These are phyloP conservation scores for Penicillium atrosanguineum DNA, from an alignment of 495 filamentous ascomycete species.

Conservation along the genomic window DNA sequence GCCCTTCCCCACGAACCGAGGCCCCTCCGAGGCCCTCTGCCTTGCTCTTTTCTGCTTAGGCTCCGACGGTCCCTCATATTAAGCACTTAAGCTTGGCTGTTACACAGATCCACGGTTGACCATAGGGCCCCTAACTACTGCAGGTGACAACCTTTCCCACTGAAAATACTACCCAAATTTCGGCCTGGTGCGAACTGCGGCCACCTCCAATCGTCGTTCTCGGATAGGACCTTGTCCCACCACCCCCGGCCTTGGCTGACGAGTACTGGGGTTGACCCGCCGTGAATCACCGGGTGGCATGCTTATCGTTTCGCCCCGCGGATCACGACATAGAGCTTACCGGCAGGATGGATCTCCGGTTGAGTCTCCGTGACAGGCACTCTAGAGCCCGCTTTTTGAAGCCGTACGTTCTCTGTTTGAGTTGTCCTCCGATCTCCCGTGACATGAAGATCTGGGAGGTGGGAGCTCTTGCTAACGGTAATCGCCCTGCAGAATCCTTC, in stretches of 20 bases:
- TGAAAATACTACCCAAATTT: slow-evolving; percentile 21
- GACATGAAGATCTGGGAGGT: background rate
- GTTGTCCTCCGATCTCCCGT: slow-evolving; percentile 9
- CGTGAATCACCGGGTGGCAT: slow-evolving; percentile 17
- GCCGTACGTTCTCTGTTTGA: slow-evolving; percentile 14
- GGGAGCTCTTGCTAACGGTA: background rate
- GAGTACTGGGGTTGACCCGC: background rate
- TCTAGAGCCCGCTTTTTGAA: slow-evolving; percentile 26
- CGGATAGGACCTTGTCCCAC: background rate
- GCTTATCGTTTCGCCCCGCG: slow-evolving; percentile 17
- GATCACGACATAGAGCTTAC: slow-evolving; percentile 26
- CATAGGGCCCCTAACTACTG: slow-evolving; percentile 17
- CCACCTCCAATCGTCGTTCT: background rate
- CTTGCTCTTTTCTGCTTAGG: background rate
- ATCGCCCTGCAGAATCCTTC: slow-evolving; percentile 53
- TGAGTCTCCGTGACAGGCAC: slow-evolving; percentile 24
- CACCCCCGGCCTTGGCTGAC: background rate
- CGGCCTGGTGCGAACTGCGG: slow-evolving; percentile 11
- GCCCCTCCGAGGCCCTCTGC: slow-evolving; percentile 3
- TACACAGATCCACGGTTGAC: slow-evolving; percentile 28
- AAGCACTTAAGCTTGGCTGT: slow-evolving; percentile 3
- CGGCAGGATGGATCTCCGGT: slow-evolving; percentile 31
- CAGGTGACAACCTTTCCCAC: slow-evolving; percentile 5
- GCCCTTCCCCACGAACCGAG: slow-evolving; percentile 19
- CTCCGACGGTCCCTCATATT: slow-evolving; percentile 3